A percentile compares a stretch with the other conserved stretches of the same genome.
These are phyloP conservation scores for Urtica urens DNA, from an alignment of 306 rosid genomes.

Conservation along the genomic window DNA sequence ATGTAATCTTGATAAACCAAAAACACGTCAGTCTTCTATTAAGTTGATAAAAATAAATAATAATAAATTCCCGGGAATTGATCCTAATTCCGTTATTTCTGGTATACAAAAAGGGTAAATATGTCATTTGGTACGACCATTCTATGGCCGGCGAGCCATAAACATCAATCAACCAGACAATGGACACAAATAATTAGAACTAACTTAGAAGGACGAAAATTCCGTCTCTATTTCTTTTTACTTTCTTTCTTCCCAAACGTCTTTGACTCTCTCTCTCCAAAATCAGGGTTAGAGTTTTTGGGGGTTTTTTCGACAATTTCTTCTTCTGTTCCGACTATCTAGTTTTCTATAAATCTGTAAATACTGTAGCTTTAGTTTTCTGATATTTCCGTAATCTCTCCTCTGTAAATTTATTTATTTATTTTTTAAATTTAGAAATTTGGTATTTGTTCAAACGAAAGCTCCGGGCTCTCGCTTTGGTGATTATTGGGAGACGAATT, in stretches of 20 bases:
- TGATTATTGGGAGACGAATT: too few species aligned
- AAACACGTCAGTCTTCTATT: too few species aligned
- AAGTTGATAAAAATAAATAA: too few species aligned
- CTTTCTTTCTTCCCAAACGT: conserved; percentile 25
- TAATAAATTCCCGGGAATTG: not conserved
- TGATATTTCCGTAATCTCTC: not conserved
- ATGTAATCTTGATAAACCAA: not conserved
- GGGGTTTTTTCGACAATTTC: not conserved
- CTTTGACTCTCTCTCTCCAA: conserved; percentile 33
- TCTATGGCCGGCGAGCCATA: conserved; percentile 8
- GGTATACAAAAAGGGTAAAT: conserved; percentile 7
- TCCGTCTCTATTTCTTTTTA: too few species aligned
- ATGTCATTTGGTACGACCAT: conserved; percentile 10
- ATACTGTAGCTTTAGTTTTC: conserved; percentile 13
- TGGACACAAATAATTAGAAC: conserved; percentile 6
- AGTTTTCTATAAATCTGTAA: conserved; percentile 15
- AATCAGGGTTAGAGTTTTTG: conserved; percentile 10
- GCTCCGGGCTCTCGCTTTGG: too few species aligned
- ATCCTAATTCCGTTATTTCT: not conserved
- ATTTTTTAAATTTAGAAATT: not conserved
- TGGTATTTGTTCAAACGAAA: not conserved
- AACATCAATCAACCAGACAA: conserved; percentile 1
- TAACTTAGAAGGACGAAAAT: conserved; percentile 10
- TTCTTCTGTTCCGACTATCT: not conserved
- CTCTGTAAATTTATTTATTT: not conserved